These are phyloP conservation scores for Amanita inopinata DNA, from an alignment of 768 basidiomycete genomes.

Conservation along the genomic window DNA sequence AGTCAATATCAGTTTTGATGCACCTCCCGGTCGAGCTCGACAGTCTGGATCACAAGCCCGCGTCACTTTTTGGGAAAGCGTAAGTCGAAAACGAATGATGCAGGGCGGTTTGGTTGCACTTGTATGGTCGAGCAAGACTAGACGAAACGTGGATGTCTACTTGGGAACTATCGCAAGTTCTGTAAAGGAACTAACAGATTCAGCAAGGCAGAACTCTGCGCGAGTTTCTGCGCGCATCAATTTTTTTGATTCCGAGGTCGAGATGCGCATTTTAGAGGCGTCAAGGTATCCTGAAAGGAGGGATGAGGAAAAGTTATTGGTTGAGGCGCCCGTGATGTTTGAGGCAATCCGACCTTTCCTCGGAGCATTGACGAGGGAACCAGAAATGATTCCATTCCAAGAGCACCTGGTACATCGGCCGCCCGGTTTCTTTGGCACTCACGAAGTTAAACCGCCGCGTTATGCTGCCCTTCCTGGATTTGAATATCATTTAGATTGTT, in stretches of 20 bases:
- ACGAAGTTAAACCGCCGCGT: slow-evolving; percentile 37
- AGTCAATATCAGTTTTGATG: slow-evolving; percentile 26
- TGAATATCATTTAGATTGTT: slow-evolving; percentile 41
- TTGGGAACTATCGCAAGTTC: slow-evolving; percentile 34
- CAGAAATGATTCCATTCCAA: slow-evolving; percentile 46
- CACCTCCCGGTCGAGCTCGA: slow-evolving; percentile 39
- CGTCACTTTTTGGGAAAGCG: slow-evolving; percentile 39
- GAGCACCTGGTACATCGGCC: slow-evolving; percentile 42
- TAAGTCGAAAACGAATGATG: slow-evolving; percentile 36
- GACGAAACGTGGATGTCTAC: slow-evolving; percentile 22
- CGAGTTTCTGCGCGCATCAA: slow-evolving; percentile 29
- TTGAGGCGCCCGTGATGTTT: slow-evolving; percentile 59
- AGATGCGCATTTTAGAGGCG: slow-evolving; percentile 20
- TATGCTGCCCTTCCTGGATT: slow-evolving; percentile 50
- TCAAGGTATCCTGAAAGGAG: not conserved
- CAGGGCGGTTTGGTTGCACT: slow-evolving; percentile 46
- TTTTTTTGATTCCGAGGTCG: slow-evolving; percentile 40
- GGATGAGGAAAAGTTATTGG: slow-evolving; percentile 27
- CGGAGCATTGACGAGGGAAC: slow-evolving; percentile 46
- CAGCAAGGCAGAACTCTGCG: slow-evolving; percentile 19
- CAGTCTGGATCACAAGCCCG: slow-evolving; percentile 23
- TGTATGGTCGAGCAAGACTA: slow-evolving; percentile 22
- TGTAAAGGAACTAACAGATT: slow-evolving; percentile 27
- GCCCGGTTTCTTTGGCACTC: slow-evolving; percentile 20
- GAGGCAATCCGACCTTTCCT: slow-evolving; percentile 64